Conservation (phyloP, 805 yeast genomes). For the Wickerhamiella kurtzmanii region DNA sequence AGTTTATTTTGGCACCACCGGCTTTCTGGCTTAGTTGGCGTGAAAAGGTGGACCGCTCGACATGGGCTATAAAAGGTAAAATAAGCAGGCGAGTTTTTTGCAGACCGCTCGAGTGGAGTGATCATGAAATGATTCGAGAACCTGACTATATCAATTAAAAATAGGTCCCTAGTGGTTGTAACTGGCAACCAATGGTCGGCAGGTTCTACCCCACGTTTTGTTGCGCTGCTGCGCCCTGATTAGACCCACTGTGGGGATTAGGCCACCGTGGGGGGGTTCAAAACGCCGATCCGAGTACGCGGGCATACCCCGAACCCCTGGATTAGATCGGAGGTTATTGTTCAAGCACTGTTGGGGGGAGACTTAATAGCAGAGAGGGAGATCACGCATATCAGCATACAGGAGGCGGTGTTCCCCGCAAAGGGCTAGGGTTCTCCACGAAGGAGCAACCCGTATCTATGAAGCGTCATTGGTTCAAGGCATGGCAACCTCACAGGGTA, state of each 20-base stretch:
- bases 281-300: background rate
- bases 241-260: background rate
- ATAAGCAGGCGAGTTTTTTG: too few species aligned
- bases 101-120: too few species aligned
- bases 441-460: background rate
- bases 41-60: too few species aligned
- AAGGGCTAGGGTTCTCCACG: background rate
- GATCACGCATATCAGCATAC: background rate
- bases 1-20: too few species aligned
- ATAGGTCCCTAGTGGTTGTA: too few species aligned
- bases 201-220: background rate
- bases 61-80: too few species aligned
- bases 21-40: too few species aligned
- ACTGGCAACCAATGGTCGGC: background rate
- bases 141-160: too few species aligned
- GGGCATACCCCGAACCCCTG: background rate
- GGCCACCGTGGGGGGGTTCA: too few species aligned
- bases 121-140: too few species aligned
- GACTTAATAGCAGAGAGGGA: background rate
- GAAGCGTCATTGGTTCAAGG: background rate
- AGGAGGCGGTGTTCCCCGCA: background rate
- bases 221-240: too few species aligned
- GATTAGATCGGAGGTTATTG: background rate
- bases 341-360: background rate
- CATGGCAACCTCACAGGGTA: too few species aligned